phyloP scores from a whole-genome alignment of 371 early-diverging fungal species.

The Umbelopsis sp. region DNA sequence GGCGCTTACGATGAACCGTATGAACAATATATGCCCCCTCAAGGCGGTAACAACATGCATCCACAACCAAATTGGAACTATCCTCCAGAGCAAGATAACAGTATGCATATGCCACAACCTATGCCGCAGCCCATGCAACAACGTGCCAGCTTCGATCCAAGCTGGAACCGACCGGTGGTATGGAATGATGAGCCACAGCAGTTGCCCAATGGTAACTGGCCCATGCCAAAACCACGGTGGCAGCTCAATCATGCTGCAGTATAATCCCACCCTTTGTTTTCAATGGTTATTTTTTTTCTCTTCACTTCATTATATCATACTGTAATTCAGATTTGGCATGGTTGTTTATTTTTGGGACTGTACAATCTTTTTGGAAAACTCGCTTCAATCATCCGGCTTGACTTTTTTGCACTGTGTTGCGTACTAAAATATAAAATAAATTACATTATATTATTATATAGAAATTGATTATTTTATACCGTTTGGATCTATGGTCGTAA shows the following conservation, averaged over 20 bases:
- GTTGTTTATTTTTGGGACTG: neutral
- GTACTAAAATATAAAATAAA: no score
- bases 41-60: neutral
- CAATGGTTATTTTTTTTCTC: neutral
- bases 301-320: neutral
- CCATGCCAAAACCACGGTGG: slow-evolving; percentile 14
- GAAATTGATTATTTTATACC: no score
- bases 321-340: neutral
- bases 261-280: neutral
- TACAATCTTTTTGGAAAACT: neutral
- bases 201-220: slow-evolving; percentile 10
- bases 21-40: neutral
- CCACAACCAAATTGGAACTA: slow-evolving; percentile 7
- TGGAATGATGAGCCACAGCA: slow-evolving; percentile 7
- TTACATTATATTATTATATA: no score
- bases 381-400: neutral
- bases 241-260: slow-evolving; percentile 6
- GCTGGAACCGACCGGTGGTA: slow-evolving; percentile 5
- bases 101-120: slow-evolving; percentile 5
- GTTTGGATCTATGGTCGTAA: no score
- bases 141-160: neutral
- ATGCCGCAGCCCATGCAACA: slow-evolving; percentile 1
- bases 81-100: neutral
- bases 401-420: neutral
- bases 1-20: neutral